Conservation (phyloP, 805 yeast species). For the Cyberlindnera amylophila region DNA sequence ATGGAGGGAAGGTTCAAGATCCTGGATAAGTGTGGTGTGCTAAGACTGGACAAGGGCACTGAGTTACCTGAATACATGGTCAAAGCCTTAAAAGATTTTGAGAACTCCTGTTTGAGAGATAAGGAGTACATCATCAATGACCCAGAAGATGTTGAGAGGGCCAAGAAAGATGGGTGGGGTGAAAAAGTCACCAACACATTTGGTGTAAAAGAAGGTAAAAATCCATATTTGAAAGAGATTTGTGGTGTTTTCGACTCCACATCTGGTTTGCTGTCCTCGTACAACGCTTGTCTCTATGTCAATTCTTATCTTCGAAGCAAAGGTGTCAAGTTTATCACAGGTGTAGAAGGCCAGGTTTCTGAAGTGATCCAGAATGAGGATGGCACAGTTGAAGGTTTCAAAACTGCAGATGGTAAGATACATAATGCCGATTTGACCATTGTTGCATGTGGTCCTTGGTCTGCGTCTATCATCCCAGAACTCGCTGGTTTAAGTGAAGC, state of each 20-base stretch:
- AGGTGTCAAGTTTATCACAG: conserved; percentile 35
- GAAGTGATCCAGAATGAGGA: conserved; percentile 18
- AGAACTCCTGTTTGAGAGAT: conserved; percentile 12
- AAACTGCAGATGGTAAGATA: conserved; percentile 27
- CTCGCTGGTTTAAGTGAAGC: conserved; percentile 36
- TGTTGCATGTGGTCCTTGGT: conserved; percentile 26
- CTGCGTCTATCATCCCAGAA: conserved; percentile 20
- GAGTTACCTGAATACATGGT: conserved; percentile 9
- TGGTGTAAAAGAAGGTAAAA: conserved; percentile 12
- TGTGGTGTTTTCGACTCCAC: conserved; percentile 27
- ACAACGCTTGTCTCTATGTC: conserved; percentile 32
- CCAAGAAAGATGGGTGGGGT: conserved; percentile 29
- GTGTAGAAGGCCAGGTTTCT: conserved; percentile 30
- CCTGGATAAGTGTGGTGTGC: conserved; percentile 16
- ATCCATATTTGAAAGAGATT: conserved; percentile 20
- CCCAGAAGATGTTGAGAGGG: conserved; percentile 30
- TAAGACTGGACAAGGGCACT: conserved; percentile 10
- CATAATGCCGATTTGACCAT: conserved; percentile 21
- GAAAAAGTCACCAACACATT: conserved; percentile 23
- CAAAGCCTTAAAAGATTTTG: conserved; percentile 10
- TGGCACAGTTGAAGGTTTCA: conserved; percentile 18
- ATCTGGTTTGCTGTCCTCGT: conserved; percentile 33
- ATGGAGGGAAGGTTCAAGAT: conserved; percentile 13
- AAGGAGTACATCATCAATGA: conserved; percentile 27
- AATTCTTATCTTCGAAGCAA: conserved; percentile 24